A percentile compares a stretch with the other conserved stretches of the same genome.
These are phyloP conservation scores for Pestalotiopsis sp. DNA, from an alignment of 2,329 filamentous ascomycete species.

Conservation along the genomic window DNA sequence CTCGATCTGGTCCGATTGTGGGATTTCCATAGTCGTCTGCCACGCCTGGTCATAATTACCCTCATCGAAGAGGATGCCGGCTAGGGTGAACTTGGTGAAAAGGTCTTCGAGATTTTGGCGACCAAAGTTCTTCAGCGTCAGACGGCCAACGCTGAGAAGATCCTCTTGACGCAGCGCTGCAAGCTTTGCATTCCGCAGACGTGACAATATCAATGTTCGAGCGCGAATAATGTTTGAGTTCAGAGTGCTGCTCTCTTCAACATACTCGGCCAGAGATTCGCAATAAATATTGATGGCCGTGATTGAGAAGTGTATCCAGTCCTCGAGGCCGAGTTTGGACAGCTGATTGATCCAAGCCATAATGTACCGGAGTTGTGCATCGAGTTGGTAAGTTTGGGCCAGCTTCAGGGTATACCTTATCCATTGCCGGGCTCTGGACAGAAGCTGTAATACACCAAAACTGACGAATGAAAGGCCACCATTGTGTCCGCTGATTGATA, in stretches of 20 bases:
- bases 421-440: background rate
- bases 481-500: background rate
- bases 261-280: background rate
- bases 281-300: background rate
- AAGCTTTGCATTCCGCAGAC: background rate
- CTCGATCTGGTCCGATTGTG: background rate
- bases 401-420: background rate
- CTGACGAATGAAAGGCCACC: background rate
- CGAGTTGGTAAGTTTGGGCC: background rate
- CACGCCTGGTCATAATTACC: background rate
- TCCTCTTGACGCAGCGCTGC: background rate
- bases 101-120: background rate
- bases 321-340: background rate
- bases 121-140: background rate
- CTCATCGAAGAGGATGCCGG: background rate
- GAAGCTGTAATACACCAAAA: background rate
- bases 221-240: background rate
- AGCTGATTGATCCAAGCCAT: background rate
- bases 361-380: background rate
- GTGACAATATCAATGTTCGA: background rate
- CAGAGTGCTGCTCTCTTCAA: background rate
- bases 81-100: background rate
- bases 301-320: background rate
- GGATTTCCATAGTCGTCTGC: background rate
- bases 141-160: background rate